A percentile compares a stretch with the other conserved stretches of the same genome.
Conservation (phyloP, 176 grass and related monocot species). For the Melocanna baccifera region DNA sequence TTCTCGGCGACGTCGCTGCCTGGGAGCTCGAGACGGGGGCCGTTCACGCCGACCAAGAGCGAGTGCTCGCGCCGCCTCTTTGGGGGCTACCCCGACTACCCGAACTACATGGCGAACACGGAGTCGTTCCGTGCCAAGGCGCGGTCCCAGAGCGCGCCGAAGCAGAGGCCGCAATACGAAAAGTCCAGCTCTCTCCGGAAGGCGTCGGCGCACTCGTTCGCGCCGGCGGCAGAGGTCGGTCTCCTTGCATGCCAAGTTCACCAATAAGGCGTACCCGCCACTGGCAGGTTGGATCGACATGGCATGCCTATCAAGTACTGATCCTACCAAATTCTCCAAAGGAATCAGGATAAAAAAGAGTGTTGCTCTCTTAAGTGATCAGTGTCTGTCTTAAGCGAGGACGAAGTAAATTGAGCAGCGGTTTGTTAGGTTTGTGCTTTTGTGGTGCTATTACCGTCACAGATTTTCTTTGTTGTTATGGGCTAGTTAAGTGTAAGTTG, state of each 20-base stretch:
- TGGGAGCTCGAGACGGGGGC: constrained; percentile 52
- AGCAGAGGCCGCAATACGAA: constrained; percentile 59
- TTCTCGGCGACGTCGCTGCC: constrained; percentile 65
- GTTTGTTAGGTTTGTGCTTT: background rate
- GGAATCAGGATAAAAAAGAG: background rate
- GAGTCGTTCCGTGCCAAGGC: constrained; percentile 86
- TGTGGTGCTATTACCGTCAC: constrained; percentile 22
- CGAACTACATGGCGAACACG: constrained; percentile 97
- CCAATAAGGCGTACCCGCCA: constrained; percentile 76
- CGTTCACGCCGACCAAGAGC: constrained; percentile 76
- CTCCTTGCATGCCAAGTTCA: constrained; percentile 62
- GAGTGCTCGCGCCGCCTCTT: constrained; percentile 72
- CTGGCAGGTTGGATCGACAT: constrained; percentile 63
- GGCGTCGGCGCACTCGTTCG: constrained; percentile 37
- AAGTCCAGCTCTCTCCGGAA: constrained; percentile 52
- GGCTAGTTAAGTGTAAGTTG: constrained; percentile 42
- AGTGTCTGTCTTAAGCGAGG: background rate
- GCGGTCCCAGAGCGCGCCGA: constrained; percentile 87
- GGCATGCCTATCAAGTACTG: constrained; percentile 71
- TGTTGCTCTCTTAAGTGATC: background rate
- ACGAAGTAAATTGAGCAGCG: background rate
- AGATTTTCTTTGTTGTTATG: constrained; percentile 30
- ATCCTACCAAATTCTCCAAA: background rate
- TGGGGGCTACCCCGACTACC: constrained; percentile 76
- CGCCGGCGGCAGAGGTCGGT: constrained; percentile 29